These are phyloP conservation scores for Serendipita sp. DNA, from an alignment of 768 basidiomycete species.

Conservation along the genomic window DNA sequence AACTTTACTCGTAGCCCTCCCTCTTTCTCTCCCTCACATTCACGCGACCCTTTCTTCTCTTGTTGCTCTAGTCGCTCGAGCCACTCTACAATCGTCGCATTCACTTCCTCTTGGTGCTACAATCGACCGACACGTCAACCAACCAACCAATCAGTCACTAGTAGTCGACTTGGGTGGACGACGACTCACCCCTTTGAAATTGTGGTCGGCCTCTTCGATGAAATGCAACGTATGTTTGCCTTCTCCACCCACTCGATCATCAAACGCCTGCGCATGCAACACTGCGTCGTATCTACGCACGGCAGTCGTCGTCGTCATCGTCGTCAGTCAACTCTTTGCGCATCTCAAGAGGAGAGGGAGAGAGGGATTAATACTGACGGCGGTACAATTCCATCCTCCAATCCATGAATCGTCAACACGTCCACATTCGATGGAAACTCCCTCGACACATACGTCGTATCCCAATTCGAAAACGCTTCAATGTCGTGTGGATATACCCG, in stretches of 20 bases:
- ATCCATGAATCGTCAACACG: conserved; percentile 67
- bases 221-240: conserved; percentile 59
- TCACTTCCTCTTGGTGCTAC: conserved; percentile 48
- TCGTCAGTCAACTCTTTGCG: neutral
- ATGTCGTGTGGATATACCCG: conserved; percentile 44
- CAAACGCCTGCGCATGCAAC: conserved; percentile 9
- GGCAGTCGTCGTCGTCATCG: neutral
- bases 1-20: no score
- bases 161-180: neutral
- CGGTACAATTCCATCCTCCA: conserved; percentile 49
- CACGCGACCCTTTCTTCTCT: no score
- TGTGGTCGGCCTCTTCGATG: conserved; percentile 64
- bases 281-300: conserved; percentile 28
- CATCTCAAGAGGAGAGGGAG: neutral
- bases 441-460: conserved; percentile 52
- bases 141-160: neutral
- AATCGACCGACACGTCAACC: neutral
- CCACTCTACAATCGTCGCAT: conserved; percentile 55
- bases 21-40: no score
- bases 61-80: conserved; percentile 23
- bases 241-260: conserved; percentile 24
- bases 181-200: conserved; percentile 41
- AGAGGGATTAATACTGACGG: conserved; percentile 30
- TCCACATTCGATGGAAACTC: conserved; percentile 44
- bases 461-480: conserved; percentile 43